Percentiles rank a stretch among this genome's conserved stretches.
These are phyloP conservation scores for Clarkia xantiana DNA, from an alignment of 345 rosid species.

Conservation along the genomic window DNA sequence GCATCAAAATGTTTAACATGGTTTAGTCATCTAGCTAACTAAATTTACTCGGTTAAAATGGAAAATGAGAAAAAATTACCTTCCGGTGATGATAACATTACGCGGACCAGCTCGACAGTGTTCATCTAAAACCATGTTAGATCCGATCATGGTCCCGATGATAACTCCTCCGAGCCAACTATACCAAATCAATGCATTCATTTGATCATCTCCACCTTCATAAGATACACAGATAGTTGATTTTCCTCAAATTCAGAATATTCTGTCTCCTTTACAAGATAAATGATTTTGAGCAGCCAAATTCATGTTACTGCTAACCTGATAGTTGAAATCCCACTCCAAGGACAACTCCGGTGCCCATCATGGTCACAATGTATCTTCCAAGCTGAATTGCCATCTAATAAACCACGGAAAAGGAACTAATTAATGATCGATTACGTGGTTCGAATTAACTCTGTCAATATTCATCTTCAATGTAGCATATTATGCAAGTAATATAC, in stretches of 20 bases:
- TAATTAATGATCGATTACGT: background rate
- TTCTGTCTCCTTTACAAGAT: background rate
- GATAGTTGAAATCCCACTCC: conserved; percentile 72
- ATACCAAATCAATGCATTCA: conserved; percentile 77
- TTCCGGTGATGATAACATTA: conserved; percentile 91
- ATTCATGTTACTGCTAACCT: conserved; percentile 28
- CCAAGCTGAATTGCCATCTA: conserved; percentile 78
- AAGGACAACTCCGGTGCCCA: conserved; percentile 83
- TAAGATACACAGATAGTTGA: conserved; percentile 12
- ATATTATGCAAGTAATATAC: background rate
- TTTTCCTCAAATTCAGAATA: conserved; percentile 1
- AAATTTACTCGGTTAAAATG: background rate
- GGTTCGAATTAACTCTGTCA: background rate
- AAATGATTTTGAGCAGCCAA: background rate
- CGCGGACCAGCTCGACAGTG: conserved; percentile 91
- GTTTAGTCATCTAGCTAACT: background rate
- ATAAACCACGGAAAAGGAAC: background rate
- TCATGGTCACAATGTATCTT: conserved; percentile 87
- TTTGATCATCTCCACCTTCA: conserved; percentile 77
- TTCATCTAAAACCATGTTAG: conserved; percentile 86
- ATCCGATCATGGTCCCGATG: conserved; percentile 87
- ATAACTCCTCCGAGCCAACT: conserved; percentile 97
- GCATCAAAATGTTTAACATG: conserved; percentile 11
- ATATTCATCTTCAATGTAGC: background rate
- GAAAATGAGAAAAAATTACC: conserved; percentile 20